Evolutionary conservation across 2,329 filamentous ascomycete species (phyloP).

Genomic region (Fusarium coffeatum): DNA sequence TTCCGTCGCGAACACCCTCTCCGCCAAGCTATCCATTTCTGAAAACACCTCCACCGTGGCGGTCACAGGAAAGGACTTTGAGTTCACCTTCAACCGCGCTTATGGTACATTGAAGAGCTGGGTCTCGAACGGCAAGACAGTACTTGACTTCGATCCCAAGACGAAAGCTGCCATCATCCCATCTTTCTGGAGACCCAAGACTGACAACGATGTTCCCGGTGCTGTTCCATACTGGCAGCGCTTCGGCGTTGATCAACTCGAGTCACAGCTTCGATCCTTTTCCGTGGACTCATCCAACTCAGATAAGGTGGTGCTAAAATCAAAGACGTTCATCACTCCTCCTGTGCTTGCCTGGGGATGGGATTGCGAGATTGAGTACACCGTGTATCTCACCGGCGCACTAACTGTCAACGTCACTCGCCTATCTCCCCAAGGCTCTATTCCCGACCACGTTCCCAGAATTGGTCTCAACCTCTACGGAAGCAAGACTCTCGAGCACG

Average conservation of each 20-base stretch:
- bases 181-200: slow-evolving; percentile 72
- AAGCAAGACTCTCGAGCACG: slow-evolving; percentile 57
- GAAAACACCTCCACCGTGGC: slow-evolving; percentile 12
- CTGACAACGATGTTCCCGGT: slow-evolving; percentile 70
- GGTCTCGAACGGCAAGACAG: slow-evolving; percentile 50
- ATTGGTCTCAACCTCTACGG: slow-evolving; percentile 70
- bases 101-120: slow-evolving; percentile 58
- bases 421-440: slow-evolving; percentile 59
- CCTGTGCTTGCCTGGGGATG: slow-evolving; percentile 71
- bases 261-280: slow-evolving; percentile 59
- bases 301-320: slow-evolving; percentile 62
- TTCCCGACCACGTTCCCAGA: slow-evolving; percentile 68
- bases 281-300: slow-evolving; percentile 53
- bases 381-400: slow-evolving; percentile 57
- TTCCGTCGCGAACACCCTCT: slow-evolving; percentile 5
- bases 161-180: slow-evolving; percentile 55
- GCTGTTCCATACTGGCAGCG: slow-evolving; percentile 69
- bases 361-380: slow-evolving; percentile 63
- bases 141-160: slow-evolving; percentile 53
- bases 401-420: slow-evolving; percentile 60
- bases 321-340: slow-evolving; percentile 66
- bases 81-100: slow-evolving; percentile 58
- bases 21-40: slow-evolving; percentile 41
- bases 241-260: slow-evolving; percentile 60
- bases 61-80: slow-evolving; percentile 47